Conservation (phyloP, 2,329 filamentous ascomycete genomes). For the Colletotrichum sp. region DNA sequence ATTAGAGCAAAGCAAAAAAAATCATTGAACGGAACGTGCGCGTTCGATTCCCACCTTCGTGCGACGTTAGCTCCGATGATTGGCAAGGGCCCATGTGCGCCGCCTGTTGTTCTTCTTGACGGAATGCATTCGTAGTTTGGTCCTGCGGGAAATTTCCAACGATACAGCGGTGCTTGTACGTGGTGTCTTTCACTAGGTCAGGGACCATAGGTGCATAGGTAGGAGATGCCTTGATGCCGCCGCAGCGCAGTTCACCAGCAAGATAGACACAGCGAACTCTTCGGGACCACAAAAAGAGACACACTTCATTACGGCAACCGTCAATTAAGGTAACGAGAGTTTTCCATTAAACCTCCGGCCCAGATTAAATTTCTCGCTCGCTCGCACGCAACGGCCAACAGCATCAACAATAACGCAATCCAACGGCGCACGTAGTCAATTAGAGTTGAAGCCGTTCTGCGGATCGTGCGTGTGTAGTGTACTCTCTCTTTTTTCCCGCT, state of each 20-base stretch:
- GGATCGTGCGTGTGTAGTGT: neutral
- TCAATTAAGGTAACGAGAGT: neutral
- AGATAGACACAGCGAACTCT: neutral
- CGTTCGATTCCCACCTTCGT: neutral
- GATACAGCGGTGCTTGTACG: neutral
- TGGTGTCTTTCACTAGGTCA: neutral
- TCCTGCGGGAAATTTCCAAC: neutral
- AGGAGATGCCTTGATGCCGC: neutral
- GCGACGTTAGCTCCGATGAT: neutral
- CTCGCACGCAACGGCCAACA: neutral
- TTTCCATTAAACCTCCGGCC: neutral
- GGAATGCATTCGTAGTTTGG: neutral
- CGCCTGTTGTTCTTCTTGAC: neutral
- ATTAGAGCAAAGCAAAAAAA: neutral
- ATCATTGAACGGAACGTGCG: slow-evolving; percentile 1
- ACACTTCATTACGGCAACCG: neutral
- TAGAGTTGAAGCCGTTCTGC: slow-evolving; percentile 11
- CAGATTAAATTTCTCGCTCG: neutral
- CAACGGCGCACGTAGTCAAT: neutral
- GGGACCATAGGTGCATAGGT: neutral
- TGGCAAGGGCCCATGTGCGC: neutral
- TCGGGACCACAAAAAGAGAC: neutral
- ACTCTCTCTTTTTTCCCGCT: neutral
- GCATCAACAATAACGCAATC: neutral
- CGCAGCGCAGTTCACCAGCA: neutral